Percentiles rank a stretch among this genome's conserved stretches.
These are phyloP conservation scores for Penicillium paxilli DNA, from an alignment of 495 filamentous ascomycete species.

Conservation along the genomic window DNA sequence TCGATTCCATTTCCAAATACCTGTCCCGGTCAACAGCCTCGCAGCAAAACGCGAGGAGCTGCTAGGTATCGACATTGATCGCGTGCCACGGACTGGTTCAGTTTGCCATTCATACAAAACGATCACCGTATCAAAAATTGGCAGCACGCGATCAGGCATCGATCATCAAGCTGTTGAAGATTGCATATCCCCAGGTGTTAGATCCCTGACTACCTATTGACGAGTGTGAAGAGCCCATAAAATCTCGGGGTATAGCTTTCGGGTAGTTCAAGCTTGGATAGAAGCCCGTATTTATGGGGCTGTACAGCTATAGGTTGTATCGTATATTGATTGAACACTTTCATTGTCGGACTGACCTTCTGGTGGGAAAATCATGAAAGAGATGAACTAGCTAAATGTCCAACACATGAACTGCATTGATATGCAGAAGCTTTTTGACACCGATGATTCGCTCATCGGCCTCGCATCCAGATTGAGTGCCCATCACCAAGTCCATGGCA, in stretches of 20 bases:
- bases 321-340: background rate
- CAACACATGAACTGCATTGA: background rate
- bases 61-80: background rate
- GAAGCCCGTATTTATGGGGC: background rate
- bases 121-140: background rate
- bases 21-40: background rate
- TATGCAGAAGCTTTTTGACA: background rate
- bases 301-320: background rate
- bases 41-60: background rate
- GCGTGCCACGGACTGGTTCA: background rate
- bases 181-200: too few species aligned
- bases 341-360: background rate
- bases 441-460: background rate
- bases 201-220: too few species aligned
- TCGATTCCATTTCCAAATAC: background rate
- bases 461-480: constrained; percentile 3
- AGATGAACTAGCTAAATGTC: background rate
- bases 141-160: too few species aligned
- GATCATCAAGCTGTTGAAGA: too few species aligned
- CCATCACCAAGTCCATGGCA: background rate
- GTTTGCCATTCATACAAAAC: background rate
- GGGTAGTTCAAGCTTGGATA: background rate
- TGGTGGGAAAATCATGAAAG: background rate
- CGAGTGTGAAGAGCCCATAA: too few species aligned
- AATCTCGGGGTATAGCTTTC: background rate